A percentile compares a stretch with the other conserved stretches of the same genome.
Conservation (phyloP, 1,284 basidiomycete species). For the Calocybe gambosa region DNA sequence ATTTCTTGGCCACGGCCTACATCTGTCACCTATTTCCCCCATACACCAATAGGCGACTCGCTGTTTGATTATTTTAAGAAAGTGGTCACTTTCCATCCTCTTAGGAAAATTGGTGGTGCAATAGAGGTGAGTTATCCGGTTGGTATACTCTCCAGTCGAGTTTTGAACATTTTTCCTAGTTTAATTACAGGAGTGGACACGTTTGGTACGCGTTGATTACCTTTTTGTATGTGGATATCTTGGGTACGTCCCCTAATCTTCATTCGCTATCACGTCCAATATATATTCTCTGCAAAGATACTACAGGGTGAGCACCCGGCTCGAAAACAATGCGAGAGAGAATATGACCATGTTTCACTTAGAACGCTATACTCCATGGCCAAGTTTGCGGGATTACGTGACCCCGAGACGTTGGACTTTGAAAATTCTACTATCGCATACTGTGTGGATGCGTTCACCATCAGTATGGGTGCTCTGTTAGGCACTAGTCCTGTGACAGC, state of each 20-base stretch:
- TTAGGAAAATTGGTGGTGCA: slow-evolving; percentile 56
- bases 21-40: slow-evolving; percentile 78
- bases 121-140: slow-evolving; percentile 47
- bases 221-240: slow-evolving; percentile 87
- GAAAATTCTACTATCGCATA: slow-evolving; percentile 84
- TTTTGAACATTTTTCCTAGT: slow-evolving; percentile 26
- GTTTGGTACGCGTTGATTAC: slow-evolving; percentile 87
- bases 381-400: slow-evolving; percentile 84
- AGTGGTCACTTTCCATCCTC: slow-evolving; percentile 71
- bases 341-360: slow-evolving; percentile 21
- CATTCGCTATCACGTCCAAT: neutral
- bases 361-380: slow-evolving; percentile 91
- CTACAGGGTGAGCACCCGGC: slow-evolving; percentile 30
- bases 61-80: slow-evolving; percentile 86
- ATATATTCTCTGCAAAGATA: slow-evolving; percentile 23
- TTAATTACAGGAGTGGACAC: slow-evolving; percentile 58
- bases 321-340: too few species aligned
- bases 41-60: slow-evolving; percentile 61
- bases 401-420: slow-evolving; percentile 83
- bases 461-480: slow-evolving; percentile 77
- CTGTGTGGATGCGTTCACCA: slow-evolving; percentile 77
- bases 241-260: slow-evolving; percentile 39
- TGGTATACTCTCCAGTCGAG: neutral
- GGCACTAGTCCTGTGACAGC: slow-evolving; percentile 87
- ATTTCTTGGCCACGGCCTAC: slow-evolving; percentile 85